Evolutionary conservation across 129 eudicot species (phyloP).

Genomic region (Dittrichia graveolens): DNA sequence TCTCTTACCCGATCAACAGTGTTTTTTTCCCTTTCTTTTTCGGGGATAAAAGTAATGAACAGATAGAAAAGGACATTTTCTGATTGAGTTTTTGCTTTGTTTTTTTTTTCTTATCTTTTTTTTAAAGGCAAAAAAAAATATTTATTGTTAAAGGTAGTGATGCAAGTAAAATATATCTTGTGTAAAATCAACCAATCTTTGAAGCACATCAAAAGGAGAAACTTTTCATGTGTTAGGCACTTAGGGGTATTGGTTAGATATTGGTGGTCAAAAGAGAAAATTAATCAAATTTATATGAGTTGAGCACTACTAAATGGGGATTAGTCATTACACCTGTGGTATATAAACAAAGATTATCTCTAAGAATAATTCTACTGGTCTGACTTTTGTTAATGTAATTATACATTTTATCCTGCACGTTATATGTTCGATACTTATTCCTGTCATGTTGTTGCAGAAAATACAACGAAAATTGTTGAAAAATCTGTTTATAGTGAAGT

Average conservation of each 20-base stretch:
- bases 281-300: no score
- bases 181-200: background rate
- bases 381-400: slow-evolving; percentile 5
- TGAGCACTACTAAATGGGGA: no score
- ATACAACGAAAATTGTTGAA: slow-evolving; percentile 25
- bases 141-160: slow-evolving; percentile 5
- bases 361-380: background rate
- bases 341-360: no score
- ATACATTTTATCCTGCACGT: background rate
- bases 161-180: slow-evolving; percentile 11
- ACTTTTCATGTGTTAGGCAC: no score
- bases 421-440: background rate
- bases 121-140: background rate
- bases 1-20: background rate
- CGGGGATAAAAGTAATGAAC: background rate
- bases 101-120: background rate
- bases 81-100: no score
- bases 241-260: no score
- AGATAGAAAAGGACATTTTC: no score
- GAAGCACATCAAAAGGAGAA: no score
- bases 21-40: background rate
- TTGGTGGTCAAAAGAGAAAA: no score
- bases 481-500: slow-evolving; percentile 35
- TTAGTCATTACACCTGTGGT: no score
- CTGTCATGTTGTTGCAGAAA: slow-evolving; percentile 43